phyloP scores from a whole-genome alignment of 176 grass and related monocot genomes.

The Zizania latifolia region DNA sequence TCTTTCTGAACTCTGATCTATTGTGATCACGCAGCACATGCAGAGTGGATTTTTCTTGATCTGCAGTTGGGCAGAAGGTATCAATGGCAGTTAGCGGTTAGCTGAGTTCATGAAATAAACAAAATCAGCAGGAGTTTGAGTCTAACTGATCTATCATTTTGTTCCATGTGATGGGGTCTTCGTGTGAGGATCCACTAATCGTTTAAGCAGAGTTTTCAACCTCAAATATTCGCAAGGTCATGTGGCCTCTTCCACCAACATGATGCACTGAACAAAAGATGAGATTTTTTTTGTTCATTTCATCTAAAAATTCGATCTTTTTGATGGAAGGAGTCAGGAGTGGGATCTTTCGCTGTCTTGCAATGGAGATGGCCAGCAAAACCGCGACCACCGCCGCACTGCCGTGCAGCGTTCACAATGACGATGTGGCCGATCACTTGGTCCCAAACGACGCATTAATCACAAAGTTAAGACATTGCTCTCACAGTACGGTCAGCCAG shows the following conservation, averaged over 20 bases:
- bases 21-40: neutral
- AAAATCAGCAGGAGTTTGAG: neutral
- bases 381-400: neutral
- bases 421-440: neutral
- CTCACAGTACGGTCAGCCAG: neutral
- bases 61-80: neutral
- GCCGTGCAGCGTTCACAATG: neutral
- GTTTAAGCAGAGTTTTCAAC: neutral
- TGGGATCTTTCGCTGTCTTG: neutral
- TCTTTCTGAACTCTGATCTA: neutral
- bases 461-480: neutral
- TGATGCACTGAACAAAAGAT: neutral
- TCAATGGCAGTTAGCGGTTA: constrained; percentile 36
- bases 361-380: neutral
- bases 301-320: neutral
- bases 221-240: neutral
- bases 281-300: neutral
- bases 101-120: neutral
- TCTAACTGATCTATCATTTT: neutral
- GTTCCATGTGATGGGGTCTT: constrained; percentile 23
- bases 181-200: neutral
- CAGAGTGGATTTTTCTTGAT: neutral
- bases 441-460: neutral
- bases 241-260: neutral
- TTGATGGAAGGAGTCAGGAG: neutral